These are phyloP conservation scores for Leccinum aurantiacum DNA, from an alignment of 768 basidiomycete genomes.

Conservation along the genomic window DNA sequence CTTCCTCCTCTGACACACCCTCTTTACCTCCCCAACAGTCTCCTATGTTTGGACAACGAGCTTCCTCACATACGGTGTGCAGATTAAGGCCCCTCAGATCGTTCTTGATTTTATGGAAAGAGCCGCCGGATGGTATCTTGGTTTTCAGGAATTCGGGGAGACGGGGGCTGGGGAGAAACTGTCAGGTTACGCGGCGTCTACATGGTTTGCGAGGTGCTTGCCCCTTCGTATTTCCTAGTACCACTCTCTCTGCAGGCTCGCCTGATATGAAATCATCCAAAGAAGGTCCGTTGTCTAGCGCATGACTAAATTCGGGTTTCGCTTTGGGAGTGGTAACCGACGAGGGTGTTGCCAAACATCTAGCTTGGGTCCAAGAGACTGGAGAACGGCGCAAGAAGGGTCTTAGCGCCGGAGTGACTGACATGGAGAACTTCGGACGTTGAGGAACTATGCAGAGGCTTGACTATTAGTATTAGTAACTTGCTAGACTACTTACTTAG, in stretches of 20 bases:
- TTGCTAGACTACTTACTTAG: conserved; percentile 11
- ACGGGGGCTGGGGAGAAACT: conserved; percentile 57
- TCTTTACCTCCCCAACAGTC: conserved; percentile 96
- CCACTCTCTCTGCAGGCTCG: conserved; percentile 52
- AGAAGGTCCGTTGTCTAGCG: conserved; percentile 64
- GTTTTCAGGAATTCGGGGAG: conserved; percentile 89
- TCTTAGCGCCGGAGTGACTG: conserved; percentile 10
- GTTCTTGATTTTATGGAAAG: conserved; percentile 91
- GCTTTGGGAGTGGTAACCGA: conserved; percentile 22
- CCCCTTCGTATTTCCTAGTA: conserved; percentile 72
- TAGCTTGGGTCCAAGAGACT: conserved; percentile 27
- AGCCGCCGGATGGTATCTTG: conserved; percentile 83
- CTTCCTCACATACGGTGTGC: conserved; percentile 98
- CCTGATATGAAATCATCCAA: conserved; percentile 82
- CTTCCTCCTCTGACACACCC: conserved; percentile 63
- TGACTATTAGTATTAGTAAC: too few species aligned
- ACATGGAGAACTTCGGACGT: conserved; percentile 7
- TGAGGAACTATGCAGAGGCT: not conserved
- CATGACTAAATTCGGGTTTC: conserved; percentile 48
- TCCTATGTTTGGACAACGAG: conserved; percentile 98
- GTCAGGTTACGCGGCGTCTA: not conserved
- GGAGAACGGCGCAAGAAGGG: conserved; percentile 14
- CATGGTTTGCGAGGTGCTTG: conserved; percentile 33
- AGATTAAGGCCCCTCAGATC: conserved; percentile 89
- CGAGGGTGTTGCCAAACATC: conserved; percentile 50